These are phyloP conservation scores for Aspergillus quadrilineatus DNA, from an alignment of 2,329 filamentous ascomycete genomes.

Conservation along the genomic window DNA sequence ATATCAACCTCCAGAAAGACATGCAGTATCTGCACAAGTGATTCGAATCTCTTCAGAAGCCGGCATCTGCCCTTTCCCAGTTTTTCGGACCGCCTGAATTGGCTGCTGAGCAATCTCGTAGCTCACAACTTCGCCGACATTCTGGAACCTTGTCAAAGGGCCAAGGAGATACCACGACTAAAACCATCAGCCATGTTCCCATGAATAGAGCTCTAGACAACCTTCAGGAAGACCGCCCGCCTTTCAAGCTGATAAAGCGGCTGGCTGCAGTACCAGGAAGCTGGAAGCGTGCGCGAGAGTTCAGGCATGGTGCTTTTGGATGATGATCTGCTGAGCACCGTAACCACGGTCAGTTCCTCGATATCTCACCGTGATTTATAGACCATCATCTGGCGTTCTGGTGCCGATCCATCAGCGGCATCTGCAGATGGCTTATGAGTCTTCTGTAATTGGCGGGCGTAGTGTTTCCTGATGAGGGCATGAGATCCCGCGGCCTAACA, in stretches of 20 bases:
- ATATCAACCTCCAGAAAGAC: background rate
- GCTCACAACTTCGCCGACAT: constrained; percentile 41
- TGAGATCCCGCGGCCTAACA: constrained; percentile 25
- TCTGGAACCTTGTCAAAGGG: constrained; percentile 51
- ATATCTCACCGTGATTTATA: constrained; percentile 3
- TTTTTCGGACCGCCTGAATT: constrained; percentile 40
- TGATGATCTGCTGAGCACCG: background rate
- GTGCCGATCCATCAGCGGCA: background rate
- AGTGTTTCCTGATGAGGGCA: constrained; percentile 35
- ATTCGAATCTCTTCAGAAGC: constrained; percentile 43
- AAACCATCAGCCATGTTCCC: background rate
- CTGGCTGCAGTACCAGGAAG: constrained; percentile 53
- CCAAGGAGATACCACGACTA: constrained; percentile 56
- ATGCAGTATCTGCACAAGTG: constrained; percentile 33
- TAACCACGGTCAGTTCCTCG: background rate
- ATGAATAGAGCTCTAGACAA: constrained; percentile 11
- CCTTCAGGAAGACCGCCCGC: constrained; percentile 52
- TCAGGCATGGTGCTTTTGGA: constrained; percentile 28
- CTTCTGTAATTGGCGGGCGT: constrained; percentile 24
- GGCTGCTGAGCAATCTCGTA: constrained; percentile 54
- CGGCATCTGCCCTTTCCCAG: constrained; percentile 28
- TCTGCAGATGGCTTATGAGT: background rate
- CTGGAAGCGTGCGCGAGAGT: constrained; percentile 47
- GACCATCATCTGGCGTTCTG: constrained; percentile 1
- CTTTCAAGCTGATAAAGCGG: constrained; percentile 53